Percentiles rank a stretch among this genome's conserved stretches.
Evolutionary conservation across 192 early-diverging fungal species (phyloP).

Genomic region (Irineochytrium annulatum): DNA sequence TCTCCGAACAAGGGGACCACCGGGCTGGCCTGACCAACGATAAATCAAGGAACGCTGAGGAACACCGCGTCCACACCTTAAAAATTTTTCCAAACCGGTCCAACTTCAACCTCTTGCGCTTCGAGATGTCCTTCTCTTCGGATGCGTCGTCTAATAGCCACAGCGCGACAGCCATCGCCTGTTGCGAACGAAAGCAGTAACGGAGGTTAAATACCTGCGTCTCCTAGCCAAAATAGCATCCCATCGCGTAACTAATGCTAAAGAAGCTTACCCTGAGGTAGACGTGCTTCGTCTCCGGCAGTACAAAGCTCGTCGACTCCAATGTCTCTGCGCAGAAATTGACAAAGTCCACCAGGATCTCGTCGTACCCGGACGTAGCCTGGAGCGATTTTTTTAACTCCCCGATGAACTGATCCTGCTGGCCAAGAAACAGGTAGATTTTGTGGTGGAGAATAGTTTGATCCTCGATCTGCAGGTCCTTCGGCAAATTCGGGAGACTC

Average conservation of each 20-base stretch:
- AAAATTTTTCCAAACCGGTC: slow-evolving; percentile 46
- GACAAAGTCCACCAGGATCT: slow-evolving; percentile 44
- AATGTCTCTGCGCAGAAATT: slow-evolving; percentile 34
- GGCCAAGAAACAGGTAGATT: slow-evolving; percentile 42
- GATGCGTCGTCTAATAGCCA: slow-evolving; percentile 38
- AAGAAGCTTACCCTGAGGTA: slow-evolving; percentile 31
- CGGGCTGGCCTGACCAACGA: slow-evolving; percentile 23
- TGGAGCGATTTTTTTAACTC: slow-evolving; percentile 34
- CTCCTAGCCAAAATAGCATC: slow-evolving; percentile 8
- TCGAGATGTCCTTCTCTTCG: slow-evolving; percentile 40
- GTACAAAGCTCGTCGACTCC: slow-evolving; percentile 27
- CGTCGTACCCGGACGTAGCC: slow-evolving; percentile 24
- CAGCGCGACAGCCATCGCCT: slow-evolving; percentile 49
- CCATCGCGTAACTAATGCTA: not conserved
- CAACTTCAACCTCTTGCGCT: slow-evolving; percentile 45
- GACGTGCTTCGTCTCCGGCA: slow-evolving; percentile 29
- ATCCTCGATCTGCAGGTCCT: slow-evolving; percentile 17
- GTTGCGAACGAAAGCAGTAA: too few relatives aligned
- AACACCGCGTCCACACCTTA: slow-evolving; percentile 25
- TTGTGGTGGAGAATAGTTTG: slow-evolving; percentile 30
- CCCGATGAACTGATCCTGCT: slow-evolving; percentile 37
- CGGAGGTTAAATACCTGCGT: too few relatives aligned
- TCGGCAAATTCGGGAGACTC: slow-evolving; percentile 16
- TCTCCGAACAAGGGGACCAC: slow-evolving; percentile 48
- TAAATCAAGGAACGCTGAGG: not conserved